These are phyloP conservation scores for Candida glucosophila DNA, from an alignment of 1,139 yeast species.

Conservation along the genomic window DNA sequence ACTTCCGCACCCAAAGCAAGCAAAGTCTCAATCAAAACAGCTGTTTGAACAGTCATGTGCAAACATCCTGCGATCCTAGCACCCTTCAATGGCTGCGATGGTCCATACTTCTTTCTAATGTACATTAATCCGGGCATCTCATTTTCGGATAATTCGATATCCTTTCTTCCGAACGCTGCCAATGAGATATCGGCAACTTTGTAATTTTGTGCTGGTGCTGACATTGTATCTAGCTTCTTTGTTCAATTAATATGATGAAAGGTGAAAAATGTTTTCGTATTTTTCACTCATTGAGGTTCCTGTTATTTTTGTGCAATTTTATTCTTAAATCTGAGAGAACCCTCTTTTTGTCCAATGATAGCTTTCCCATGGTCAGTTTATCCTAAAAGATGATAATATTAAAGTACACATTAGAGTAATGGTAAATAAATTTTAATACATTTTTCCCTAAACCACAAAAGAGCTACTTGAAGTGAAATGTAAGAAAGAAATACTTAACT, in stretches of 20 bases:
- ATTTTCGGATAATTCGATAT: conserved; percentile 97
- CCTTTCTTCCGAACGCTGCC: conserved; percentile 99
- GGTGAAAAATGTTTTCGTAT: too few species aligned
- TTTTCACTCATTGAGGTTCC: too few species aligned
- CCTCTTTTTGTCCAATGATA: too few species aligned
- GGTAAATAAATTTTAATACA: too few species aligned
- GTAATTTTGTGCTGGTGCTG: conserved; percentile 48
- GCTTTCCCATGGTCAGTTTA: too few species aligned
- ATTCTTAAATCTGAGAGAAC: too few species aligned
- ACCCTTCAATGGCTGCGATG: conserved; percentile 92
- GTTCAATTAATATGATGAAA: too few species aligned
- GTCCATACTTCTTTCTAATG: conserved; percentile 90
- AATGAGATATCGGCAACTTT: conserved; percentile 98
- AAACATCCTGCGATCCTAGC: conserved; percentile 99
- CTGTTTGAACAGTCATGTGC: conserved; percentile 99
- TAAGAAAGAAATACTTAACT: conserved; percentile 3
- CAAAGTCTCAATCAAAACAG: conserved; percentile 96
- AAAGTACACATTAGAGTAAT: too few species aligned
- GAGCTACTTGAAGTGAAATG: not conserved
- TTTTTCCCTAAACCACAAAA: too few species aligned
- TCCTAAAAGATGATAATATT: too few species aligned
- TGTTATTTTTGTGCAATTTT: too few species aligned
- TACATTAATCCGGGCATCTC: conserved; percentile 99
- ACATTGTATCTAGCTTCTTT: too few species aligned
- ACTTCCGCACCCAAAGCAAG: conserved; percentile 99